Evolutionary conservation across 2,329 filamentous ascomycete species (phyloP).

Genomic region (Apiospora marii): DNA sequence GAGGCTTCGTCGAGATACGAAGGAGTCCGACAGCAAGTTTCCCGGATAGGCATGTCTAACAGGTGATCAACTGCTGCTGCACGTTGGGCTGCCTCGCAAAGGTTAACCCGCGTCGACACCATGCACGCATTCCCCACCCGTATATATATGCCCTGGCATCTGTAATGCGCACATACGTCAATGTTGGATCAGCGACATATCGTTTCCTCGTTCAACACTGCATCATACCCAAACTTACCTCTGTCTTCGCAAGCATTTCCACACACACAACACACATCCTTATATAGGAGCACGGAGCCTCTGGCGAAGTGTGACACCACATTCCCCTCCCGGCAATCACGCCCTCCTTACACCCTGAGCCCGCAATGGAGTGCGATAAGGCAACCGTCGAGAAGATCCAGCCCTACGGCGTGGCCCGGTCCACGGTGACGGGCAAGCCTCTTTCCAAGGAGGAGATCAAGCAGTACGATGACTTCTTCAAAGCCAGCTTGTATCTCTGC

Average conservation of each 20-base stretch:
- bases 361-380: slow-evolving; percentile 30
- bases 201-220: background rate
- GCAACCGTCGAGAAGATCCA: slow-evolving; percentile 63
- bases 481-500: slow-evolving; percentile 77
- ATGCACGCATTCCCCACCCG: background rate
- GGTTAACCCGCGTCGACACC: background rate
- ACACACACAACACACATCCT: background rate
- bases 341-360: background rate
- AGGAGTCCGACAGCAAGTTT: background rate
- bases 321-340: background rate
- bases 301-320: background rate
- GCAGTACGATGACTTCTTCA: slow-evolving; percentile 77
- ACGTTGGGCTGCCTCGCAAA: background rate
- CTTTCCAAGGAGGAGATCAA: slow-evolving; percentile 71
- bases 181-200: slow-evolving; percentile 13
- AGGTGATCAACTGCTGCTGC: slow-evolving; percentile 16
- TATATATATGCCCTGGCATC: slow-evolving; percentile 12
- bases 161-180: slow-evolving; percentile 7
- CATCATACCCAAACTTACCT: background rate
- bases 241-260: background rate
- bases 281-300: background rate
- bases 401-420: slow-evolving; percentile 70
- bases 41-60: slow-evolving; percentile 17
- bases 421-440: slow-evolving; percentile 68
- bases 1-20: background rate